These are phyloP conservation scores for Mycena alexandri DNA, from an alignment of 768 basidiomycete genomes.

Conservation along the genomic window DNA sequence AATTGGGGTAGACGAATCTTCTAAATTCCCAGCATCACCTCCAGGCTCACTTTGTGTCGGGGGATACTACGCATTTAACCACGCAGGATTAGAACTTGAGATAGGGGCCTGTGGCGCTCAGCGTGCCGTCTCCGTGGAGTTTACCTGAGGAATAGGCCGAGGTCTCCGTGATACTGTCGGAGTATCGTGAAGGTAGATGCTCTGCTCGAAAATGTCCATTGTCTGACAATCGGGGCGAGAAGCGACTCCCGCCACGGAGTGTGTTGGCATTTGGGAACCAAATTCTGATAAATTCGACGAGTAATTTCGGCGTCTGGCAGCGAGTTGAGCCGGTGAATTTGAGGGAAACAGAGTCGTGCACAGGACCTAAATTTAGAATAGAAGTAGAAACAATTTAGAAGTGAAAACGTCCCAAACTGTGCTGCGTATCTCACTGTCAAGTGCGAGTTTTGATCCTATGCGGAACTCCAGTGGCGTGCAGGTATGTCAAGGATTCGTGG, in stretches of 20 bases:
- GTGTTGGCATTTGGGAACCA: too few species aligned
- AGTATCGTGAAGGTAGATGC: too few species aligned
- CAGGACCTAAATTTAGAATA: not conserved
- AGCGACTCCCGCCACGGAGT: too few species aligned
- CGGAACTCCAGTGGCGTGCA: conserved; percentile 1
- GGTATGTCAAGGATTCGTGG: not conserved
- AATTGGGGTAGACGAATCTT: not conserved
- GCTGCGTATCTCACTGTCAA: not conserved
- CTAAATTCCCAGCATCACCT: conserved; percentile 8
- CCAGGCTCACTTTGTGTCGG: not conserved
- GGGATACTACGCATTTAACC: conserved; percentile 10
- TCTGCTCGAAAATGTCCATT: too few species aligned
- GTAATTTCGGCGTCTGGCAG: not conserved
- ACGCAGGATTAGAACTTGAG: not conserved
- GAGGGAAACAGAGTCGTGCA: not conserved
- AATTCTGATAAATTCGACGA: not conserved
- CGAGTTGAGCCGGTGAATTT: not conserved
- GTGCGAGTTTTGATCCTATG: conserved; percentile 6
- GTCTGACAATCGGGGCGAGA: too few species aligned
- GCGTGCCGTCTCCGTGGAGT: not conserved
- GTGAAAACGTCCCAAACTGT: conserved; percentile 2
- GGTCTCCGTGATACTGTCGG: not conserved
- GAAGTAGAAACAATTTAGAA: conserved; percentile 5
- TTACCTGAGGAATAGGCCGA: not conserved
- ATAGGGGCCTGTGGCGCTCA: not conserved